A percentile compares a stretch with the other conserved stretches of the same genome.
phyloP scores from a whole-genome alignment of 176 grass and related monocot genomes.

The Cenchrus purpureus region DNA sequence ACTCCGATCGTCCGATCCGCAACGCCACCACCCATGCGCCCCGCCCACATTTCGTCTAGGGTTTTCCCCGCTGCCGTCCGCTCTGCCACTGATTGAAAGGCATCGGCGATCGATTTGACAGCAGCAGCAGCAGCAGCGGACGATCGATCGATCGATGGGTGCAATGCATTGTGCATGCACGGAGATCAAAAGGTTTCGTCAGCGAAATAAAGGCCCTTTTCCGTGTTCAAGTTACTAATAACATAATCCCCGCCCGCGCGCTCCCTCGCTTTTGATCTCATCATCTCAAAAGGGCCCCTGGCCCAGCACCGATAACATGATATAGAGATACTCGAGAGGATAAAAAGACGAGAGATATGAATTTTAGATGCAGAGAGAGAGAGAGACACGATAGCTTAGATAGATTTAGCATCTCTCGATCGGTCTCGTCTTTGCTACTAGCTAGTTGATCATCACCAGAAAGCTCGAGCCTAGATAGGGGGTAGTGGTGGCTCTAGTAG shows the following conservation, averaged over 20 bases:
- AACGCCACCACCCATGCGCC: neutral
- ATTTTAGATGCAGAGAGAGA: neutral
- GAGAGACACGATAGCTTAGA: neutral
- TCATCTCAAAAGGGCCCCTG: slow-evolving; percentile 44
- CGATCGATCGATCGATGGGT: neutral
- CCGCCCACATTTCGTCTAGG: slow-evolving; percentile 3
- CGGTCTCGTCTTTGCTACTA: slow-evolving; percentile 36
- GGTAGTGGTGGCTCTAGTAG: no score
- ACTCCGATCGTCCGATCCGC: neutral
- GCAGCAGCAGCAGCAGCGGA: neutral
- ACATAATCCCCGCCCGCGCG: slow-evolving; percentile 14
- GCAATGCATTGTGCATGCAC: neutral
- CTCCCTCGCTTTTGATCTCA: slow-evolving; percentile 54
- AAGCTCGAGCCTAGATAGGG: slow-evolving; percentile 9
- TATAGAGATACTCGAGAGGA: slow-evolving; percentile 33
- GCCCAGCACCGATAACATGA: slow-evolving; percentile 24
- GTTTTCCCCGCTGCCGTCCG: neutral
- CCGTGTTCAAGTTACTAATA: slow-evolving; percentile 26
- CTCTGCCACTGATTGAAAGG: neutral
- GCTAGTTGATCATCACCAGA: slow-evolving; percentile 31
- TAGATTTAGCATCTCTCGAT: slow-evolving; percentile 27
- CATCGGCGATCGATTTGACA: slow-evolving; percentile 1
- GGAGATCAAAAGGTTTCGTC: slow-evolving; percentile 16
- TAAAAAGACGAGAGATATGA: slow-evolving; percentile 45
- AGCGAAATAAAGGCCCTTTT: slow-evolving; percentile 53